phyloP scores from a whole-genome alignment of 352 stramenopile genomes.

The Sclerospora graminicola region DNA sequence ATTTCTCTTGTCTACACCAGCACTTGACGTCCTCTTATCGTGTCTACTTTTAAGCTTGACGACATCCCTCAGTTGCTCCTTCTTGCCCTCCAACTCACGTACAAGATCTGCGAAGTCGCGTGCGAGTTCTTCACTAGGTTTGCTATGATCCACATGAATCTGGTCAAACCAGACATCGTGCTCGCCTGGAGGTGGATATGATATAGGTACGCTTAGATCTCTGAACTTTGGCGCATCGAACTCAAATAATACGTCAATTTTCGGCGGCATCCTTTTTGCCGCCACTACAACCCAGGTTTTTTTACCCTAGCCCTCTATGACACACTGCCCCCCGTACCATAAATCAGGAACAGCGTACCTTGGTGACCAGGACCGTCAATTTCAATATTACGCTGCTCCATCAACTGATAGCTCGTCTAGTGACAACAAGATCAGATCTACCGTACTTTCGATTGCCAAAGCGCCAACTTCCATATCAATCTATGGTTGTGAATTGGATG shows the following conservation, averaged over 20 bases:
- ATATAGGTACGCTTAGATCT: conserved; percentile 33
- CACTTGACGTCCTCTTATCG: conserved; percentile 1
- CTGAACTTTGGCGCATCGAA: conserved; percentile 55
- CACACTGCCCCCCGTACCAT: too few relatives aligned
- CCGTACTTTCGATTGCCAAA: too few relatives aligned
- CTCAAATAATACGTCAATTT: conserved; percentile 56
- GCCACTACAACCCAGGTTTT: too few relatives aligned
- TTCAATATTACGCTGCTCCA: too few relatives aligned
- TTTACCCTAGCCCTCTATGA: too few relatives aligned
- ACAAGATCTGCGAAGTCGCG: conserved; percentile 15
- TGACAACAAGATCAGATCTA: too few relatives aligned
- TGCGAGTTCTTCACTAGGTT: conserved; percentile 42
- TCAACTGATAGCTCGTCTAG: too few relatives aligned
- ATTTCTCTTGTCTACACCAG: not conserved
- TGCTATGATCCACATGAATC: conserved; percentile 42
- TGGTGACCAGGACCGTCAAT: too few relatives aligned
- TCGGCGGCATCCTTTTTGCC: conserved; percentile 13
- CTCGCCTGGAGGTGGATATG: conserved; percentile 2
- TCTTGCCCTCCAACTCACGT: conserved; percentile 6
- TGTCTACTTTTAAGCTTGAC: not conserved
- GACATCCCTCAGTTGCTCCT: conserved; percentile 7
- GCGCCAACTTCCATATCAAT: too few relatives aligned
- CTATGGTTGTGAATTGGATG: too few relatives aligned
- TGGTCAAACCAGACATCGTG: conserved; percentile 63
- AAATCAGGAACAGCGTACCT: too few relatives aligned